A percentile compares a stretch with the other conserved stretches of the same genome.
phyloP scores from a whole-genome alignment of 768 basidiomycete genomes.

The Nidula microcarpa region DNA sequence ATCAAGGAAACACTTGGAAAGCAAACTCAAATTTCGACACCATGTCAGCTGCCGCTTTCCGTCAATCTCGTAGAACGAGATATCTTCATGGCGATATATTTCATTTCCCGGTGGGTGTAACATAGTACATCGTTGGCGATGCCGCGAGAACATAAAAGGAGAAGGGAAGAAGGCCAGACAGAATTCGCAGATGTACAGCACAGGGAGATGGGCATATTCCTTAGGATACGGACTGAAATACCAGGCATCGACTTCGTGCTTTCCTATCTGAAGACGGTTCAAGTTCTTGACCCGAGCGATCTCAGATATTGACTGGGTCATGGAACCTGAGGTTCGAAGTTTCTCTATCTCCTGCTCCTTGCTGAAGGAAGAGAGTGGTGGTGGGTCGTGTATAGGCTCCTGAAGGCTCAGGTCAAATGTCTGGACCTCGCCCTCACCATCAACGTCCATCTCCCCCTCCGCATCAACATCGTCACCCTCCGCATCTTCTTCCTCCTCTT shows the following conservation, averaged over 20 bases:
- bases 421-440: conserved; percentile 72
- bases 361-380: conserved; percentile 68
- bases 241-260: conserved; percentile 99
- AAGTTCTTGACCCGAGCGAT: conserved; percentile 98
- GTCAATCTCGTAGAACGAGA: conserved; percentile 98
- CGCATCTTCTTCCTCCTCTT: conserved; percentile 57
- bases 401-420: conserved; percentile 61
- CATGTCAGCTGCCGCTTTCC: conserved; percentile 93
- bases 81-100: conserved; percentile 96
- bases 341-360: conserved; percentile 99
- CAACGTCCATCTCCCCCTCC: conserved; percentile 72
- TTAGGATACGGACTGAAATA: conserved; percentile 99
- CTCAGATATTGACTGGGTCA: conserved; percentile 99
- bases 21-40: conserved; percentile 94
- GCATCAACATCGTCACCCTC: conserved; percentile 58
- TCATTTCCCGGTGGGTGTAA: conserved; percentile 98
- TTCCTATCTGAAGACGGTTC: conserved; percentile 93
- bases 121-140: conserved; percentile 87
- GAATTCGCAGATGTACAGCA: conserved; percentile 98
- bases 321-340: conserved; percentile 93
- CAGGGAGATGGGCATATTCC: conserved; percentile 93
- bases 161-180: conserved; percentile 93
- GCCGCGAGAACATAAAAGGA: conserved; percentile 85
- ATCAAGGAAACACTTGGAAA: conserved; percentile 98
- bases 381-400: conserved; percentile 47